phyloP scores from a whole-genome alignment of 2,329 filamentous ascomycete species.

The Fusarium tjaetaba region DNA sequence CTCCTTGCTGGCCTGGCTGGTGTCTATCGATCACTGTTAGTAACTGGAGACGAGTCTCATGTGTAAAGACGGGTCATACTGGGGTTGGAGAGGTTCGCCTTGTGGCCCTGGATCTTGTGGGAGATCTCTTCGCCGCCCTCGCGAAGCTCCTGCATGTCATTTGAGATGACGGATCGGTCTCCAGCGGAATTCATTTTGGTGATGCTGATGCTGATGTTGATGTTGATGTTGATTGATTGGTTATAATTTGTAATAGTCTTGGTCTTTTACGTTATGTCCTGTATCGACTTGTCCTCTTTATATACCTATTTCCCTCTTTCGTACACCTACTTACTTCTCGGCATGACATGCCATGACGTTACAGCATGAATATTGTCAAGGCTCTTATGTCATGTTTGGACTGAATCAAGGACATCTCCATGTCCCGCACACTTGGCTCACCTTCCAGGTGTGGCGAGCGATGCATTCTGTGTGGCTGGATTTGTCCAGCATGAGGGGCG shows the following conservation, averaged over 20 bases:
- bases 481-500: neutral
- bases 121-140: slow-evolving; percentile 43
- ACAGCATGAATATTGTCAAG: neutral
- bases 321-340: neutral
- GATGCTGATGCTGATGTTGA: neutral
- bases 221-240: neutral
- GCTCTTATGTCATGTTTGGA: slow-evolving; percentile 30
- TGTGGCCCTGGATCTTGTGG: slow-evolving; percentile 52
- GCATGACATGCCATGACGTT: slow-evolving; percentile 27
- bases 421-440: neutral
- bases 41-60: neutral
- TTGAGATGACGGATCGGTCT: slow-evolving; percentile 52
- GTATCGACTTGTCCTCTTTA: neutral
- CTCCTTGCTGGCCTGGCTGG: slow-evolving; percentile 57
- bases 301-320: neutral
- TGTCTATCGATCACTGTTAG: slow-evolving; percentile 47
- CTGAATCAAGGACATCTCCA: slow-evolving; percentile 19
- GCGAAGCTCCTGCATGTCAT: slow-evolving; percentile 54
- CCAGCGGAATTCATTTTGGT: slow-evolving; percentile 46
- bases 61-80: slow-evolving; percentile 44
- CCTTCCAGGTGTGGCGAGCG: slow-evolving; percentile 1
- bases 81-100: slow-evolving; percentile 59
- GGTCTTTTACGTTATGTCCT: neutral
- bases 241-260: neutral
- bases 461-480: slow-evolving; percentile 18